Evolutionary conservation across 129 eudicot genomes (phyloP), one percentile per base, ranked within the genome.

Genomic region (Cynara cardunculus): DNA sequence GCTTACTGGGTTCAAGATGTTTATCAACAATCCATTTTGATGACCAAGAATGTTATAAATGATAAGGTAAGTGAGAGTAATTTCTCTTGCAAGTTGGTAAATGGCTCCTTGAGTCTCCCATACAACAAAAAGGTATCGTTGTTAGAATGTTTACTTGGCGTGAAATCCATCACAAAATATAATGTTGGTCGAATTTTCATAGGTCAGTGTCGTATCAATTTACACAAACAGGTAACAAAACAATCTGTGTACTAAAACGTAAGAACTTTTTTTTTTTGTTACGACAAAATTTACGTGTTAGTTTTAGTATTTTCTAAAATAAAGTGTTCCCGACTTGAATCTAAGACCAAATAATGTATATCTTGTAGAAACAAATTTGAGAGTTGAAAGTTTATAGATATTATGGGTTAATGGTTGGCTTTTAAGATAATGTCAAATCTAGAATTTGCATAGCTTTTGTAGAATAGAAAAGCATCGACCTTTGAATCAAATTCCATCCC

Each of bases 401-500:
- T 82, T 80, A 86, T 89, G 69, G 80, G 85, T 74, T 84, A 77
- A 67, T 87, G 89, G 80, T 86, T 89, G 77, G 84, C 84, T 73
- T 80, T 79, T 80, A 61, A 84, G 61, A 79, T 79, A 69, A 86
- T 77, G 80, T 83, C 83, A 87, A 89, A 87, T 75, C 83, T 83
- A 56, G 90, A 87, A 77, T 46, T 77, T 25, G 87, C 90, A 76
- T 80, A 83, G 77, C 85, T 75, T 73, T 79, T 84, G 32, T 82
- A 74, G 73, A 75, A 82, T 69, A 24, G 12, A 44, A 82, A 86
- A 19, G 89, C 84, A 72, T 80, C 87, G 74, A 78, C 83, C 77
- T 87, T 85, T 74, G 93, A 87, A 25, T 89, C 89, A 78, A 89
- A 87, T 81, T 87, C 93, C 86, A 87, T 80, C n/a, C n/a, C n/a